Conservation (phyloP, 169 alveolate genomes). For the Besnoitia besnoiti region DNA sequence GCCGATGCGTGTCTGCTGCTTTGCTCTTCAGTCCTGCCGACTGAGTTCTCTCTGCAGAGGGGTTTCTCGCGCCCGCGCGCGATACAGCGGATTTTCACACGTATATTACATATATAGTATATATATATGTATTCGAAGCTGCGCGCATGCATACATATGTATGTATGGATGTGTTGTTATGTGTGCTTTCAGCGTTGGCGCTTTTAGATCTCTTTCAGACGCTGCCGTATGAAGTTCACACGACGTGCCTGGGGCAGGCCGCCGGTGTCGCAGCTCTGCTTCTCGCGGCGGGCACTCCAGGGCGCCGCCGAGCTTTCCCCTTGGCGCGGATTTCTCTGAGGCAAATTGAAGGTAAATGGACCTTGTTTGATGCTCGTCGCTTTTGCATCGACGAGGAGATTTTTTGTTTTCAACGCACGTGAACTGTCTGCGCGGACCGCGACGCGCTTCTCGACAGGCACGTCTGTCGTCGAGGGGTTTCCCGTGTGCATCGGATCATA, state of each 20-base stretch:
- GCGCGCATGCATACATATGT: neutral
- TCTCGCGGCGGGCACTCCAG: slow-evolving; percentile 36
- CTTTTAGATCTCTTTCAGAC: neutral
- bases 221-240: slow-evolving; percentile 14
- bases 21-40: no score
- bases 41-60: no score
- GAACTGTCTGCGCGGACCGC: no score
- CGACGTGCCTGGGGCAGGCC: slow-evolving; percentile 29
- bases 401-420: no score
- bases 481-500: neutral
- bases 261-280: slow-evolving; percentile 25
- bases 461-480: no score
- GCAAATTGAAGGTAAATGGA: neutral
- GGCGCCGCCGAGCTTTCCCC: slow-evolving; percentile 6
- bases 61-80: no score
- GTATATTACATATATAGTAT: no score
- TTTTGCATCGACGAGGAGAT: no score
- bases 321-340: neutral
- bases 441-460: no score
- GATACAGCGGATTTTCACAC: no score
- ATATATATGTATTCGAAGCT: neutral
- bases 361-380: no score
- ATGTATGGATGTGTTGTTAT: neutral
- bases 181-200: neutral
- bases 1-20: no score